Conservation (phyloP, 805 yeast species). For the Maudiozyma serrabonitensis region DNA sequence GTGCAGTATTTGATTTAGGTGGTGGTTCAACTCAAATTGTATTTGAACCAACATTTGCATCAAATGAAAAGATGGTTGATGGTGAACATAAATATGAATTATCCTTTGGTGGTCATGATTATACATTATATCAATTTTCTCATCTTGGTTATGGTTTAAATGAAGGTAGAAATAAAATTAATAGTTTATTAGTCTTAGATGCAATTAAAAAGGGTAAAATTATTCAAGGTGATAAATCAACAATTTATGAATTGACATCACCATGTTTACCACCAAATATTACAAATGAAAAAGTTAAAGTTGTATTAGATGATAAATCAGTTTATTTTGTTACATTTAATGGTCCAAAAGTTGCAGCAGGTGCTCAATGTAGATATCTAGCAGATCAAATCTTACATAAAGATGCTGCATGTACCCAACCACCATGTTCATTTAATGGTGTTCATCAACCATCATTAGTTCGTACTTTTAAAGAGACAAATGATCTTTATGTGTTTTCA, state of each 20-base stretch:
- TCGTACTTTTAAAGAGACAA: conserved; percentile 57
- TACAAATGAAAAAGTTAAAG: conserved; percentile 48
- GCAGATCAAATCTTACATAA: conserved; percentile 80
- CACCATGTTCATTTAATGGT: conserved; percentile 95
- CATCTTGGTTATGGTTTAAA: conserved; percentile 94
- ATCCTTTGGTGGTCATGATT: conserved; percentile 71
- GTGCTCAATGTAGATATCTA: conserved; percentile 76
- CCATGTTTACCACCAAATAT: conserved; percentile 87
- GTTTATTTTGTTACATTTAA: conserved; percentile 48
- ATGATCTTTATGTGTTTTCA: conserved; percentile 84
- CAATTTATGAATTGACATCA: conserved; percentile 43
- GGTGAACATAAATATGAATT: conserved; percentile 85
- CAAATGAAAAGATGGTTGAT: conserved; percentile 55
- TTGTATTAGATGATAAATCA: conserved; percentile 41
- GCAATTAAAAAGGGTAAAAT: conserved; percentile 36
- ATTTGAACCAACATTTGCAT: conserved; percentile 77
- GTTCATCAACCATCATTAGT: conserved; percentile 90
- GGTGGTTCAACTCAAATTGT: conserved; percentile 99
- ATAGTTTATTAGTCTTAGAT: conserved; percentile 49
- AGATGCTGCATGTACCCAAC: conserved; percentile 60
- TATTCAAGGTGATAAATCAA: conserved; percentile 30
- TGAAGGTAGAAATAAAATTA: conserved; percentile 83
- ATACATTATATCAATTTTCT: conserved; percentile 81
- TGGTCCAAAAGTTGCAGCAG: conserved; percentile 55
- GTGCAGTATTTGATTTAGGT: conserved; percentile 95